Evolutionary conservation across 129 eudicot genomes (phyloP).

Genomic region (Escallonia herrerae): DNA sequence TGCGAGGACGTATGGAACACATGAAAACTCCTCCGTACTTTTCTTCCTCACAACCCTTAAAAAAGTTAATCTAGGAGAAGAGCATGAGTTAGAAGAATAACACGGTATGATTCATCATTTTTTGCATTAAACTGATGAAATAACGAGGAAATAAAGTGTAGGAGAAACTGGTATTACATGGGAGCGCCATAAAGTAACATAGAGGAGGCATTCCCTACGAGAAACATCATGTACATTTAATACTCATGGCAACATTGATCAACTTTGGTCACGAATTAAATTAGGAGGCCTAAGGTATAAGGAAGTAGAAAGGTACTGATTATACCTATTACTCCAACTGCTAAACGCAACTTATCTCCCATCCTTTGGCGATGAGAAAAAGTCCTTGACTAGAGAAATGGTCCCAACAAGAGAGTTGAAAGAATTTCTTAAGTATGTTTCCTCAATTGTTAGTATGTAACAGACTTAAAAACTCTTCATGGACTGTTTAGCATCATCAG

Average conservation of each 20-base stretch:
- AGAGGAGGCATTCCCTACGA: slow-evolving; percentile 82
- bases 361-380: slow-evolving; percentile 24
- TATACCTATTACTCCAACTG: slow-evolving; percentile 66
- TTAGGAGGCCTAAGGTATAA: background rate
- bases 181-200: slow-evolving; percentile 78
- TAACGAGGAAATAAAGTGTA: background rate
- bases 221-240: slow-evolving; percentile 4
- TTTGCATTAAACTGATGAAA: background rate
- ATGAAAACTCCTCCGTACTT: slow-evolving; percentile 70
- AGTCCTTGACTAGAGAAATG: background rate
- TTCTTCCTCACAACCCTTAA: slow-evolving; percentile 56
- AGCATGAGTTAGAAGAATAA: background rate
- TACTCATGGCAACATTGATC: background rate
- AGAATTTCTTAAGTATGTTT: slow-evolving; percentile 9
- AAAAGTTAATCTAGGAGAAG: slow-evolving; percentile 53
- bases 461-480: background rate
- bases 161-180: slow-evolving; percentile 28
- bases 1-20: slow-evolving; percentile 62
- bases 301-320: background rate
- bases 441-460: too few relatives aligned
- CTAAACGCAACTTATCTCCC: slow-evolving; percentile 53
- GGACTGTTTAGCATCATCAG: slow-evolving; percentile 24
- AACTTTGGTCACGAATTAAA: background rate
- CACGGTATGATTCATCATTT: background rate
- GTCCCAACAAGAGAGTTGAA: background rate